Evolutionary conservation across 2,329 filamentous ascomycete genomes (phyloP), one percentile per base, ranked within the genome.

Genomic region (Colletotrichum limetticola): DNA sequence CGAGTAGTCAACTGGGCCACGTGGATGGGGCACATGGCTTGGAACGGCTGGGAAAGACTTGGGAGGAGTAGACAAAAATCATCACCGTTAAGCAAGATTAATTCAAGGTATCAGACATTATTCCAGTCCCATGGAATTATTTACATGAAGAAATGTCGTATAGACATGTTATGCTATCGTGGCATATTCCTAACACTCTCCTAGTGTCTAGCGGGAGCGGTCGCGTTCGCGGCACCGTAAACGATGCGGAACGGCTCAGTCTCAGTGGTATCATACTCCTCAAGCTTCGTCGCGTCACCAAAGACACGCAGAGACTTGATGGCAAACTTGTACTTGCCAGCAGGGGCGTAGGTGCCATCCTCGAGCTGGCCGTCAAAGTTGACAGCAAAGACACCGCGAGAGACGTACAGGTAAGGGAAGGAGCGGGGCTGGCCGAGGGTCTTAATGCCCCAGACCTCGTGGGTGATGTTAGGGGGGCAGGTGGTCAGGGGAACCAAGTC

Each of bases 221-320:
- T 58, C 65, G 74, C 63, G 53, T 49, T 73, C 14, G 42, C 71
- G 12, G 60, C 71, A 5, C 71, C 66, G 64, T 89, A 90, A 49
- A 78, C 77, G 61, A 90, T 84, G n/a, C 78, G 76, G 72, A 90
- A 88, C 1, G 81, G 67, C 0, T 78, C 77, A 12, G 86, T 83
- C 76, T 85, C 82, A 26, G 78, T 77, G 1, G 80, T 76, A 30
- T 90, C 87, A 79, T 87, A 90, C 61, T 90, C 86, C 4, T 78
- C 79, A 2, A 80, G 72, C 68, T 85, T 81, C 16, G 80, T 78
- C 42, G 80, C 78, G 69, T 90, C 82, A 5, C 88, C 88, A 76
- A 87, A 88, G 71, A 90, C 84, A 71, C 83, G 84, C 74, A 90
- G 78, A 2, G 87, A 85, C 69, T 83, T 83, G 35, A 89, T 80